phyloP scores from a whole-genome alignment of 2,329 filamentous ascomycete species.

The Phialemonium atrogriseum region DNA sequence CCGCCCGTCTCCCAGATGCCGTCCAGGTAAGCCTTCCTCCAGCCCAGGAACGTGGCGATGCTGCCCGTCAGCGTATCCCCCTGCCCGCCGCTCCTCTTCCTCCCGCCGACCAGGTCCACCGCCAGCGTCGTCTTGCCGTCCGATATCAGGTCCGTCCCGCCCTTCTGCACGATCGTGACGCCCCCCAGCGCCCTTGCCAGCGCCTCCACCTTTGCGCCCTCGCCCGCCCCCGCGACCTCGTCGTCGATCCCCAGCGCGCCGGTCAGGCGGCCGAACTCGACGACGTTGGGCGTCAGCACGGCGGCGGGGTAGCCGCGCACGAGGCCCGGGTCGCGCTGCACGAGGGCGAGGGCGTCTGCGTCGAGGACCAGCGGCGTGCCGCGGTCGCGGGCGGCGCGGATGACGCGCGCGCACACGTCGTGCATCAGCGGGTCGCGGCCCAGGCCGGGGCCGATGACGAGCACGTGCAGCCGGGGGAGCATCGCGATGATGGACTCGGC shows the following conservation, averaged over 20 bases:
- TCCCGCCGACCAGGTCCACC: constrained; percentile 70
- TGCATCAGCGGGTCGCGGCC: constrained; percentile 88
- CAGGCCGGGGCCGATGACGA: constrained; percentile 88
- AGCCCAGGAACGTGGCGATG: constrained; percentile 80
- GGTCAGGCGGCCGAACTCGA: constrained; percentile 80
- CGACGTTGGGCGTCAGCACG: constrained; percentile 89
- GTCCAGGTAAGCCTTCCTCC: constrained; percentile 81
- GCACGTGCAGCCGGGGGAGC: constrained; percentile 78
- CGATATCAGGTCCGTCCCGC: constrained; percentile 70
- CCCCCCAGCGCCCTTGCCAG: constrained; percentile 73
- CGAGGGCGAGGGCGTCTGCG: constrained; percentile 77
- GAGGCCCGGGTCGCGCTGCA: constrained; percentile 66
- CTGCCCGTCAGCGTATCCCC: constrained; percentile 91
- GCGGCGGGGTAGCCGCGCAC: constrained; percentile 75
- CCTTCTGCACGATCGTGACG: constrained; percentile 89
- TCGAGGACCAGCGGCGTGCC: constrained; percentile 80
- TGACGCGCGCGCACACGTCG: constrained; percentile 69
- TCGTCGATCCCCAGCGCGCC: constrained; percentile 63
- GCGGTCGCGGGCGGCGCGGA: constrained; percentile 65
- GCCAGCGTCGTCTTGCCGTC: constrained; percentile 69
- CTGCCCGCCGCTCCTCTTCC: constrained; percentile 89
- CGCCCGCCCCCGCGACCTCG: constrained; percentile 26
- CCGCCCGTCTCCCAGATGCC: constrained; percentile 61
- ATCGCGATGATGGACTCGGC: constrained; percentile 65
- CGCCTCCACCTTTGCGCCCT: constrained; percentile 46